Evolutionary conservation across 257 asterid genomes (phyloP).

Genomic region (Forsythia suspensa): DNA sequence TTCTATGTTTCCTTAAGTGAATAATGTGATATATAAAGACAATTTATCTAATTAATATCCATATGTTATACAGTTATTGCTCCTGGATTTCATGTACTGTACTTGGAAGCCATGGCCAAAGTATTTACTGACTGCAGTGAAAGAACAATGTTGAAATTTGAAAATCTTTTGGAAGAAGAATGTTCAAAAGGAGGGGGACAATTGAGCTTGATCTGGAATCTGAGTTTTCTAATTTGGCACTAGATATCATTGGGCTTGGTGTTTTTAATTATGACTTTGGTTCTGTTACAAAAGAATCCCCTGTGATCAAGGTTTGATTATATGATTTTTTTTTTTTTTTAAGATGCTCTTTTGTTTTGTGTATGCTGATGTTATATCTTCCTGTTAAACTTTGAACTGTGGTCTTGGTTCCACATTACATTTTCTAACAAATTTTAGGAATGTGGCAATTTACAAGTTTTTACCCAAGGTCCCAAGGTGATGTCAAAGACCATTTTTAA

Average conservation of each 20-base stretch:
- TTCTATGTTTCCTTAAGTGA: background rate
- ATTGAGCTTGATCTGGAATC: conserved; percentile 88
- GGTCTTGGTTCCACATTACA: background rate
- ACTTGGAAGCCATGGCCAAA: conserved; percentile 96
- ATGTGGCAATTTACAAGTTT: background rate
- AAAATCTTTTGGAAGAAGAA: conserved; percentile 60
- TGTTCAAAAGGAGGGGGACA: conserved; percentile 48
- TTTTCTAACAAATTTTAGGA: background rate
- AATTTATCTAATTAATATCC: conserved; percentile 15
- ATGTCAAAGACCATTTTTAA: background rate
- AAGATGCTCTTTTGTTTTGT: conserved; percentile 1
- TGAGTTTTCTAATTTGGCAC: conserved; percentile 91
- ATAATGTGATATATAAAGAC: background rate
- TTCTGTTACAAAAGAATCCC: conserved; percentile 92
- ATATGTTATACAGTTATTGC: conserved; percentile 70
- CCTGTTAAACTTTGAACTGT: background rate
- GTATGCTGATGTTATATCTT: background rate
- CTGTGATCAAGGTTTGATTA: conserved; percentile 75
- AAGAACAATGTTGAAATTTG: conserved; percentile 67
- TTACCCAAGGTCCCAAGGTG: background rate
- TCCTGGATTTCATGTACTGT: conserved; percentile 85
- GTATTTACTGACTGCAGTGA: conserved; percentile 77
- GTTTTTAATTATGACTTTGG: conserved; percentile 95
- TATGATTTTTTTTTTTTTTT: background rate
- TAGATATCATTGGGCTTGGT: conserved; percentile 93